Percentiles rank a stretch among this genome's conserved stretches.
phyloP scores from a whole-genome alignment of 495 filamentous ascomycete genomes.

The Penicillium turbatum region DNA sequence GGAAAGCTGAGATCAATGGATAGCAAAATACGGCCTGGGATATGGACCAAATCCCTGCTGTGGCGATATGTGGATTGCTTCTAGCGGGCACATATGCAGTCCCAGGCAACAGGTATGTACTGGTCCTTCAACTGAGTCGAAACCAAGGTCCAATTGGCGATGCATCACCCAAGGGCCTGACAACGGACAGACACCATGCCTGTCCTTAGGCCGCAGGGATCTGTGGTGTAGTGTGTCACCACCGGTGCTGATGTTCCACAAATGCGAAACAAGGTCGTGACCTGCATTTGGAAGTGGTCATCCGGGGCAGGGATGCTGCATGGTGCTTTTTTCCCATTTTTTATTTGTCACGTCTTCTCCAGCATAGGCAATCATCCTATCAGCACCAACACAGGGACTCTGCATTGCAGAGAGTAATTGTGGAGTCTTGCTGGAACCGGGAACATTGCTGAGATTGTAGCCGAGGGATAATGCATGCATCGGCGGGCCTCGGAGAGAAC shows the following conservation, averaged over 20 bases:
- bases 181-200: background rate
- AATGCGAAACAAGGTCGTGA: constrained; percentile 7
- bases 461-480: background rate
- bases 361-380: background rate
- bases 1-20: background rate
- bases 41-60: background rate
- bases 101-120: background rate
- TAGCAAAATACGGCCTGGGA: background rate
- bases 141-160: background rate
- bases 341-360: background rate
- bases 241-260: constrained; percentile 4
- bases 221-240: background rate
- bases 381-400: background rate
- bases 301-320: background rate
- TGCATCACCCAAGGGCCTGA: background rate
- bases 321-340: background rate
- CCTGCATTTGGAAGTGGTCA: constrained; percentile 4
- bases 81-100: background rate
- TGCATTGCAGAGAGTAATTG: background rate
- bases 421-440: background rate
- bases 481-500: background rate
- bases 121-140: no score
- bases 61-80: background rate
- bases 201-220: background rate
- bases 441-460: background rate